Evolutionary conservation across 345 rosid genomes (phyloP).

Genomic region (Linum lewisii): DNA sequence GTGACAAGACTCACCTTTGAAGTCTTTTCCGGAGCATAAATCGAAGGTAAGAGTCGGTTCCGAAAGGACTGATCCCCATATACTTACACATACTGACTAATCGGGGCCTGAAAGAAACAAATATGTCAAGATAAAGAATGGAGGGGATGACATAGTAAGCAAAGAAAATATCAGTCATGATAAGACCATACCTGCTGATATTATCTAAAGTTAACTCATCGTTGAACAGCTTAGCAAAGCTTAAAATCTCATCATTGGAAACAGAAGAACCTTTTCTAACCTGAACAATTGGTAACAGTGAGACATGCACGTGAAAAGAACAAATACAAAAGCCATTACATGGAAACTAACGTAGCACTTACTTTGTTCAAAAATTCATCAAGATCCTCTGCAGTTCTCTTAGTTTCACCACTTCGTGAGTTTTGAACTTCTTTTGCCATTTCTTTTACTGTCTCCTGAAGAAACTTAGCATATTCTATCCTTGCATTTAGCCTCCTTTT

Average conservation of each 20-base stretch:
- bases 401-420: slow-evolving; percentile 61
- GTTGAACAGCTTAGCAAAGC: slow-evolving; percentile 67
- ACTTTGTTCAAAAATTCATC: slow-evolving; percentile 57
- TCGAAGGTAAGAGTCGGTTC: slow-evolving; percentile 64
- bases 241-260: slow-evolving; percentile 56
- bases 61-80: slow-evolving; percentile 64
- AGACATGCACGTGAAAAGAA: neutral
- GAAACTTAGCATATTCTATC: slow-evolving; percentile 72
- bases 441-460: slow-evolving; percentile 78
- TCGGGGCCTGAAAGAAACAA: slow-evolving; percentile 39
- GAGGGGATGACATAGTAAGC: slow-evolving; percentile 8
- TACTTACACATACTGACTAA: slow-evolving; percentile 66
- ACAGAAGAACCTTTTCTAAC: slow-evolving; percentile 56
- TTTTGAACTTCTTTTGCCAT: slow-evolving; percentile 89
- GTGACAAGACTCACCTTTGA: slow-evolving; percentile 31
- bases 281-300: slow-evolving; percentile 22
- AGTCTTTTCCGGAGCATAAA: slow-evolving; percentile 65
- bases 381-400: slow-evolving; percentile 61
- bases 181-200: slow-evolving; percentile 47
- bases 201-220: slow-evolving; percentile 71
- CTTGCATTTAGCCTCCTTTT: slow-evolving; percentile 57
- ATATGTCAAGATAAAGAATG: slow-evolving; percentile 2
- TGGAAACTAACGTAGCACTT: neutral
- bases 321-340: neutral
- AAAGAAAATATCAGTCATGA: neutral